Conservation (phyloP, 2,329 filamentous ascomycete genomes). For the Ophiostoma himal-ulmi region DNA sequence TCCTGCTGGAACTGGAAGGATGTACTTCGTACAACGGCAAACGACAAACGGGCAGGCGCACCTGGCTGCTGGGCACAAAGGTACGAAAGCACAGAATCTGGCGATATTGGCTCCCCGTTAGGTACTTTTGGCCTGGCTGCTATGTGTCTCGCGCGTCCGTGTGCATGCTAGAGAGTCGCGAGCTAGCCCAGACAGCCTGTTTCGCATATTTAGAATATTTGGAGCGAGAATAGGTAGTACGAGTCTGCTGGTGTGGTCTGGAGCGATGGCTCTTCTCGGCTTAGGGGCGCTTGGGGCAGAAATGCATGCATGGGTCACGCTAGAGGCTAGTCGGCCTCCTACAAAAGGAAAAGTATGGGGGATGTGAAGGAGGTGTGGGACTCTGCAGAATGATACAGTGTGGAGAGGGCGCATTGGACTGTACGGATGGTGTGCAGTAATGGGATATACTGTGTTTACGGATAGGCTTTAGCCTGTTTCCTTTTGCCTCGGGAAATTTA, state of each 20-base stretch:
- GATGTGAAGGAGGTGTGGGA: slow-evolving; percentile 19
- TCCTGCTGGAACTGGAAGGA: not conserved
- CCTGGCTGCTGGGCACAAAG: not conserved
- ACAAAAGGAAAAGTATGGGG: slow-evolving; percentile 16
- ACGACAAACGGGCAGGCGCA: not conserved
- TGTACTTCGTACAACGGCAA: not conserved
- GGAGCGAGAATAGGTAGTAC: not conserved
- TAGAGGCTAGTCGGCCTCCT: not conserved
- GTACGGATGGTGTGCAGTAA: not conserved
- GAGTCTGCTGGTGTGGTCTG: not conserved
- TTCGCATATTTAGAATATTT: not conserved
- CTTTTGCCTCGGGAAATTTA: not conserved
- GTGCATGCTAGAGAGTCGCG: not conserved
- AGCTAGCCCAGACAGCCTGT: not conserved
- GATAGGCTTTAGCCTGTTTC: not conserved
- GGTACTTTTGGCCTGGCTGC: not conserved
- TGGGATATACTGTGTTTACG: not conserved
- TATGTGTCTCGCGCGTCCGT: not conserved
- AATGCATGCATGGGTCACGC: not conserved
- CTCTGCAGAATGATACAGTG: slow-evolving; percentile 21
- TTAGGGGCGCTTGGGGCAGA: slow-evolving; percentile 19
- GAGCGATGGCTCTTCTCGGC: slow-evolving; percentile 19
- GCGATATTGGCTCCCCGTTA: not conserved
- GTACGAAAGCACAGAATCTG: not conserved
- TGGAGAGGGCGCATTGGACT: not conserved